Conservation (phyloP, 2,329 filamentous ascomycete genomes). For the Pestalotiopsis sp. region DNA sequence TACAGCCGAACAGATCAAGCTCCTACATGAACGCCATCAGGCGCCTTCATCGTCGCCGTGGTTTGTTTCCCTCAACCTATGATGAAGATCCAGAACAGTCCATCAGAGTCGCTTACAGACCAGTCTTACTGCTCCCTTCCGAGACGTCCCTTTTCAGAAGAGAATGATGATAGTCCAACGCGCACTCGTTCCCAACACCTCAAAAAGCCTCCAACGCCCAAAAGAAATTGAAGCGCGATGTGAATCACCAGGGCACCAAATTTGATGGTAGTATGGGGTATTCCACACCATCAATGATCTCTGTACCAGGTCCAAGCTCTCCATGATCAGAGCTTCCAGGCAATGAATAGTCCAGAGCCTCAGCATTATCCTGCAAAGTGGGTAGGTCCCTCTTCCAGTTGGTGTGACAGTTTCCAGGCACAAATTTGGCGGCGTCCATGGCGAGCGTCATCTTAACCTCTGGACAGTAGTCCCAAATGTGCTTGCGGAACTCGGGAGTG, state of each 20-base stretch:
- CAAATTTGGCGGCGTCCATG: conserved; percentile 56
- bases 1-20: too few relatives aligned
- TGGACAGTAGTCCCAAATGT: conserved; percentile 60
- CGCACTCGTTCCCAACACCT: too few relatives aligned
- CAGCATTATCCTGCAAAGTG: conserved; percentile 14
- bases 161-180: too few relatives aligned
- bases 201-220: background rate
- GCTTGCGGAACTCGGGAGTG: conserved; percentile 45
- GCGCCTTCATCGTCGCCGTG: too few relatives aligned
- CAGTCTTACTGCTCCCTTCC: too few relatives aligned
- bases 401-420: conserved; percentile 49
- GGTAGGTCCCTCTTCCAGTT: conserved; percentile 46
- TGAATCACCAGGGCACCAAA: conserved; percentile 35
- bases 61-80: too few relatives aligned
- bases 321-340: conserved; percentile 17
- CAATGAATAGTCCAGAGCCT: conserved; percentile 20
- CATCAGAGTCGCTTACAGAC: too few relatives aligned
- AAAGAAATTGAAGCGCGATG: background rate
- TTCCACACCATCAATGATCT: conserved; percentile 42
- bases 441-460: conserved; percentile 60
- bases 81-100: too few relatives aligned
- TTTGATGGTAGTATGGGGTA: conserved; percentile 42
- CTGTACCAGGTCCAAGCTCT: conserved; percentile 38
- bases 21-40: too few relatives aligned
- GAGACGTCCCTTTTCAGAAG: too few relatives aligned